Conservation (phyloP, 495 filamentous ascomycete genomes). For the Podospora tetraspora region DNA sequence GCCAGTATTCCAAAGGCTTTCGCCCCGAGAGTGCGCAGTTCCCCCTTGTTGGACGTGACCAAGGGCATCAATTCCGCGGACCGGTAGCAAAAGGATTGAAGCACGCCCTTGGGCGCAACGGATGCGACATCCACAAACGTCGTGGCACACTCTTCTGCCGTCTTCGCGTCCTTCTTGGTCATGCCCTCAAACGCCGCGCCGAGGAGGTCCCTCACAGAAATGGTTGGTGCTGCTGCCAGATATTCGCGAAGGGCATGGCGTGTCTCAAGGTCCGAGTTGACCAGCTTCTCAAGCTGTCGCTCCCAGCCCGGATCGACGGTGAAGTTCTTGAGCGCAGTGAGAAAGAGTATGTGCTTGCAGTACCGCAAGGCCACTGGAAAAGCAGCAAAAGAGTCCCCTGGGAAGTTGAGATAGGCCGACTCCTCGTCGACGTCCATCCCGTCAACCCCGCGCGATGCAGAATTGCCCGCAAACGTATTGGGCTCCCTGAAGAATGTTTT, state of each 20-base stretch:
- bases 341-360: slow-evolving; percentile 66
- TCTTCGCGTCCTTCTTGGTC: slow-evolving; percentile 41
- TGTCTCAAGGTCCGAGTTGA: slow-evolving; percentile 58
- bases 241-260: slow-evolving; percentile 51
- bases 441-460: background rate
- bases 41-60: slow-evolving; percentile 63
- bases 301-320: slow-evolving; percentile 82
- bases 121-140: slow-evolving; percentile 65
- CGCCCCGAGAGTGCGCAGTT: slow-evolving; percentile 57
- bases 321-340: slow-evolving; percentile 59
- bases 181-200: slow-evolving; percentile 55
- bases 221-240: slow-evolving; percentile 29
- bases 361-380: slow-evolving; percentile 64
- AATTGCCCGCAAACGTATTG: slow-evolving; percentile 25
- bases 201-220: slow-evolving; percentile 40
- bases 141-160: slow-evolving; percentile 50
- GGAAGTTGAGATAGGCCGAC: slow-evolving; percentile 39
- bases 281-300: slow-evolving; percentile 62
- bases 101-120: slow-evolving; percentile 48
- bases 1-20: slow-evolving; percentile 73
- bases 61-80: slow-evolving; percentile 49
- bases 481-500: slow-evolving; percentile 40
- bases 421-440: slow-evolving; percentile 32
- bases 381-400: slow-evolving; percentile 43
- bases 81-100: slow-evolving; percentile 46